Conservation (phyloP, 2,329 filamentous ascomycete species). For the Zymoseptoria tritici region DNA sequence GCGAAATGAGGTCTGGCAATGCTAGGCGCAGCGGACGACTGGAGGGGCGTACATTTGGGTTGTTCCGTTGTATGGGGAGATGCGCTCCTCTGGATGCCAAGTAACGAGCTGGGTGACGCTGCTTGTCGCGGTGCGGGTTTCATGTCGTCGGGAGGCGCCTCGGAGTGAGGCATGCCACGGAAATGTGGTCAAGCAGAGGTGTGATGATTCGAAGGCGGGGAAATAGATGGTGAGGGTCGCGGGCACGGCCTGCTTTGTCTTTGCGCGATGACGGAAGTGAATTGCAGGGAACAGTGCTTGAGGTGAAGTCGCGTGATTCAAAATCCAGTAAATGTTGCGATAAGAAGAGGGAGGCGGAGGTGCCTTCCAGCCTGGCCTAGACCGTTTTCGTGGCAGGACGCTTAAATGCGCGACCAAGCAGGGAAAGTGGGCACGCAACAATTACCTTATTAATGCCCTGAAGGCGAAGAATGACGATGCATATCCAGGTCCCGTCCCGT, state of each 20-base stretch:
- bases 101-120: slow-evolving; percentile 24
- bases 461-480: too few species aligned
- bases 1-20: too few species aligned
- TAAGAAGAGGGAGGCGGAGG: neutral
- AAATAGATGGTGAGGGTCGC: neutral
- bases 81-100: slow-evolving; percentile 16
- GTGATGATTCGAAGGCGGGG: neutral
- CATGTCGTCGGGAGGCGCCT: slow-evolving; percentile 9
- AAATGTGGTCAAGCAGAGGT: neutral
- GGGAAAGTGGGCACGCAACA: too few species aligned
- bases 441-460: too few species aligned
- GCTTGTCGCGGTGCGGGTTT: slow-evolving; percentile 20
- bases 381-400: too few species aligned
- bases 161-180: slow-evolving; percentile 12
- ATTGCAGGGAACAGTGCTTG: neutral
- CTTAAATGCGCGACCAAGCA: too few species aligned
- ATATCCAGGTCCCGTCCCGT: too few species aligned
- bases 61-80: slow-evolving; percentile 17
- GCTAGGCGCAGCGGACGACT: neutral
- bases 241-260: neutral
- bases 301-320: neutral
- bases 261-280: neutral
- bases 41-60: slow-evolving; percentile 23
- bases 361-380: too few species aligned
- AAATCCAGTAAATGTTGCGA: neutral